Percentiles rank a stretch among this genome's conserved stretches.
phyloP scores from a whole-genome alignment of 345 rosid species.

The Rhizophora apiculata region DNA sequence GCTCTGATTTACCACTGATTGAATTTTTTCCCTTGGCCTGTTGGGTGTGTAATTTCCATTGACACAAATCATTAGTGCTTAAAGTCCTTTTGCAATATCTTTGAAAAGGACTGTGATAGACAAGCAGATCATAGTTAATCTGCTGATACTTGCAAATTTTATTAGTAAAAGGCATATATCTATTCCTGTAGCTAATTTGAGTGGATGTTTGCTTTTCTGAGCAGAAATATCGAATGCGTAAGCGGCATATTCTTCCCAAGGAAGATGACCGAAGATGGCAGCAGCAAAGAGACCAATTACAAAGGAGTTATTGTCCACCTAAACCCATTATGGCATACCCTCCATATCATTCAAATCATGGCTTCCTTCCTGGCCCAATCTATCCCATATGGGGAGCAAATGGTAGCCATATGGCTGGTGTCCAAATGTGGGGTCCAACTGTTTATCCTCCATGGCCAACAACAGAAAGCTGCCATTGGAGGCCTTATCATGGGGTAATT shows the following conservation, averaged over 20 bases:
- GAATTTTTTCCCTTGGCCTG: too few relatives aligned
- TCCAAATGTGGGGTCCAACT: slow-evolving; percentile 62
- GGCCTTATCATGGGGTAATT: slow-evolving; percentile 57
- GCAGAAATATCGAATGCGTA: slow-evolving; percentile 91
- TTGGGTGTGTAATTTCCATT: too few relatives aligned
- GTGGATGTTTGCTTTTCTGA: slow-evolving; percentile 2
- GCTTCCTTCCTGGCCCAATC: slow-evolving; percentile 26
- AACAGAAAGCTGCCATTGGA: slow-evolving; percentile 73
- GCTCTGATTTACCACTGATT: not conserved
- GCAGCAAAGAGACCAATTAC: slow-evolving; percentile 50
- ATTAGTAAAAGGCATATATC: not conserved
- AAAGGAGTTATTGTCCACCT: slow-evolving; percentile 50
- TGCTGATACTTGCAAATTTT: not conserved
- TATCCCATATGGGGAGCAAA: slow-evolving; percentile 70
- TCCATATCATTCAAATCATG: slow-evolving; percentile 41
- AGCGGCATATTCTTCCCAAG: slow-evolving; percentile 74
- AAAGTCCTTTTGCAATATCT: too few relatives aligned
- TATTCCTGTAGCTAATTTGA: slow-evolving; percentile 6
- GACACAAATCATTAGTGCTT: too few relatives aligned
- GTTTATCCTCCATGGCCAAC: slow-evolving; percentile 47
- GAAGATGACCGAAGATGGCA: slow-evolving; percentile 71
- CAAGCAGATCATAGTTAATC: not conserved
- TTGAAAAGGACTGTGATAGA: too few relatives aligned
- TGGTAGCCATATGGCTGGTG: slow-evolving; percentile 39
- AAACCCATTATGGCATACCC: slow-evolving; percentile 87